phyloP scores from a whole-genome alignment of 768 basidiomycete genomes.

The Russula sp. region DNA sequence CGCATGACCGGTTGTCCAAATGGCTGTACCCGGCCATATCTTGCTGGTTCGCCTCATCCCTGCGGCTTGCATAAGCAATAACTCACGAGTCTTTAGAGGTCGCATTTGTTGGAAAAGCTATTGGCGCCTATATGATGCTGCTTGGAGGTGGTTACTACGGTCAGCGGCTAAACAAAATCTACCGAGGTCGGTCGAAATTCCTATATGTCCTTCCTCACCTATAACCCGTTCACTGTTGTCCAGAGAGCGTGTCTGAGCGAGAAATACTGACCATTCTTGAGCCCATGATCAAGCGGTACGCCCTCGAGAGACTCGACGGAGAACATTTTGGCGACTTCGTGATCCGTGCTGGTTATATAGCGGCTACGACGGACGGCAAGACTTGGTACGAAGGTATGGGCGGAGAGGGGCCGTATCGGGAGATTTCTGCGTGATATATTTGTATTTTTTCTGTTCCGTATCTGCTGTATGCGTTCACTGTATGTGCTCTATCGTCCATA shows the following conservation, averaged over 20 bases:
- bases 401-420: constrained; percentile 59
- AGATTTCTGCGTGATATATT: constrained; percentile 26
- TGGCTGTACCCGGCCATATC: constrained; percentile 88
- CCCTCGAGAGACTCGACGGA: constrained; percentile 76
- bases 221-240: background rate
- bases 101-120: constrained; percentile 95
- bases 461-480: background rate
- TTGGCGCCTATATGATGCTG: constrained; percentile 87
- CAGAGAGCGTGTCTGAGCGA: constrained; percentile 83
- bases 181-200: constrained; percentile 50
- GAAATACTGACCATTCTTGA: constrained; percentile 84
- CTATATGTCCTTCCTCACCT: background rate
- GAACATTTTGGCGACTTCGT: constrained; percentile 97
- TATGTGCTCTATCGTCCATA: background rate
- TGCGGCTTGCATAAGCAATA: background rate
- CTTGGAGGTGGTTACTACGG: constrained; percentile 95
- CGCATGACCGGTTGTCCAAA: constrained; percentile 98
- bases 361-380: constrained; percentile 75
- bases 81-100: constrained; percentile 51
- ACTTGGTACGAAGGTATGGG: constrained; percentile 84
- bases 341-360: constrained; percentile 86
- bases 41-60: constrained; percentile 54
- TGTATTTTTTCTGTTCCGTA: background rate
- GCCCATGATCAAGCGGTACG: constrained; percentile 95
- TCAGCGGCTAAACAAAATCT: constrained; percentile 94